Base-by-base conservation (phyloP, 2,329 filamentous ascomycete species). In the Paecilomyces sp. region DNA sequence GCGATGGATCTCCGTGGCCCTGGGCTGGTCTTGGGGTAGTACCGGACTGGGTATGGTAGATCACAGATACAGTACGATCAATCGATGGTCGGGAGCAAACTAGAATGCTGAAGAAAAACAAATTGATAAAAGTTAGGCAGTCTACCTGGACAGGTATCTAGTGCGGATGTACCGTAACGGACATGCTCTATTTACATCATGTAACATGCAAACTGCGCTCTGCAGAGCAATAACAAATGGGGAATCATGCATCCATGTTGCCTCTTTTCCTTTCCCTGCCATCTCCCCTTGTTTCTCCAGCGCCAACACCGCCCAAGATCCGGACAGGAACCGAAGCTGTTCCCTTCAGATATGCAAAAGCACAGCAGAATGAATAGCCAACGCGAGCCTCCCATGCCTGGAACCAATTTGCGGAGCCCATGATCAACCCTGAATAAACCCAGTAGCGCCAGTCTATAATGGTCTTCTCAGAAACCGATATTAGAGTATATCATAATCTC, bases 1-100 rank as follows among this genome's bases (percentile, higher is more conserved):
- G 88, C 2, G 6, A 47, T 47, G 41, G n/a, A 47, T 18, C 41
- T 47, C n/a, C 5, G 15, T 18, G 41, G 25, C 25, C 6, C 25
- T 3, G 25, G 25, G 25, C 25, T 28, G 25, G 25, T 28, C 25
- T 22, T 22, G 22, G 22, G 22, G 22, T 22, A 22, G 22, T 22
- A 22, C 22, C 22, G 22, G 22, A 22, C 22, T 22, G 22, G 22
- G 22, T 22, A 22, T 22, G 22, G 22, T 22, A 22, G 22, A 22
- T 22, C 22, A 22, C 22, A 22, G 22, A 22, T 22, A 22, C 22
- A 22, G 22, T 28, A 28, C 25, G 6, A 28, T 28, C 6, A 6
- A 28, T 28, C 25, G 25, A 28, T 28, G 5, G 25, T 28, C 25
- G 25, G 25, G 25, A 28, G 25, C 25, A 28, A 28, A 28, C 22